phyloP scores from a whole-genome alignment of 2,329 filamentous ascomycete genomes.

The Helicocarpus griseus region DNA sequence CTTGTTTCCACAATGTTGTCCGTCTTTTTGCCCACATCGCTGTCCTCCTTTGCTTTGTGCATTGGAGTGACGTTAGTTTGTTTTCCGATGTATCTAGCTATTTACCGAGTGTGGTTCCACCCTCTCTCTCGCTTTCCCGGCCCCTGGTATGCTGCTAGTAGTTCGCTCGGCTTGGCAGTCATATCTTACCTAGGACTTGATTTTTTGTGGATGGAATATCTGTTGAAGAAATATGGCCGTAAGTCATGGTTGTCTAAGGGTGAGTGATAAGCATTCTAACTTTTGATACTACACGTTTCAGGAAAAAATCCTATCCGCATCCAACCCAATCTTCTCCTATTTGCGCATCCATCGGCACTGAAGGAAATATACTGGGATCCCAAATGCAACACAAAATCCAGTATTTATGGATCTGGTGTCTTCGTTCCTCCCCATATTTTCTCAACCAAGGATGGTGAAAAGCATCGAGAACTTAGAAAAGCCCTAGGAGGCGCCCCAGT shows the following conservation, averaged over 20 bases:
- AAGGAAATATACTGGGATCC: constrained; percentile 34
- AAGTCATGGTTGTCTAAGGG: neutral
- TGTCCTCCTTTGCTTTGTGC: too few relatives aligned
- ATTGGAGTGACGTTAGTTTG: too few relatives aligned
- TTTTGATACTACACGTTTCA: neutral
- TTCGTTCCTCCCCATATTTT: constrained; percentile 26
- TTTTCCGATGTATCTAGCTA: too few relatives aligned
- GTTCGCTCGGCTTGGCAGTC: constrained; percentile 14
- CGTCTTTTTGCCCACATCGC: too few relatives aligned
- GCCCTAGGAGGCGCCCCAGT: constrained; percentile 21
- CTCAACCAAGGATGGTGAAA: constrained; percentile 22
- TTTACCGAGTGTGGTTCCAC: constrained; percentile 15
- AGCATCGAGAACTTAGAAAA: constrained; percentile 27
- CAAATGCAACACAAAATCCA: constrained; percentile 26
- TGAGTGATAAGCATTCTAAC: too few relatives aligned
- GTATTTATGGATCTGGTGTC: constrained; percentile 26
- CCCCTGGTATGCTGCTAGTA: constrained; percentile 16
- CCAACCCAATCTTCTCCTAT: constrained; percentile 29
- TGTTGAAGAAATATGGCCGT: constrained; percentile 17
- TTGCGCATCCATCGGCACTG: constrained; percentile 25
- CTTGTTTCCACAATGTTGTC: too few relatives aligned
- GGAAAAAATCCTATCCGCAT: constrained; percentile 30
- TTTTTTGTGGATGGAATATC: constrained; percentile 14
- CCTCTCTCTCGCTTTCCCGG: constrained; percentile 15
- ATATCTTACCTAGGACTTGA: constrained; percentile 12